Evolutionary conservation across 345 rosid genomes (phyloP).

Genomic region (Euphorbia pulcherrima): DNA sequence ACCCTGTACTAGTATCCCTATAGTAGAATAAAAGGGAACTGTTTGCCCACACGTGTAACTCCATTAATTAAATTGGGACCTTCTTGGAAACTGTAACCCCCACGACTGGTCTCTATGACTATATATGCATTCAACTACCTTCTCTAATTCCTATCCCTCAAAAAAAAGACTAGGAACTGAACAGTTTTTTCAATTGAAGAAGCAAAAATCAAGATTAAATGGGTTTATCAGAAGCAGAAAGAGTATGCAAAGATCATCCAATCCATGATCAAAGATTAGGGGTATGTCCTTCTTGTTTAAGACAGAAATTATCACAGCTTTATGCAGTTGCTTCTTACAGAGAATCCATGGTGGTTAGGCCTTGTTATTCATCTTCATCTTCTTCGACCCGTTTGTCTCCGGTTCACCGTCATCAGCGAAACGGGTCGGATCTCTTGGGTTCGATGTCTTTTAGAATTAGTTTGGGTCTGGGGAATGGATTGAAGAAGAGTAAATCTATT

Average conservation of each 20-base stretch:
- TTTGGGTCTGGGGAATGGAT: constrained; percentile 24
- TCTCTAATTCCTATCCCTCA: neutral
- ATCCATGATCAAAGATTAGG: constrained; percentile 29
- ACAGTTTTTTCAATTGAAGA: no score
- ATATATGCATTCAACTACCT: neutral
- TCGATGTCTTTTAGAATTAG: constrained; percentile 41
- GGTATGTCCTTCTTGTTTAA: constrained; percentile 43
- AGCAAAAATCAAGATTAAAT: constrained; percentile 10
- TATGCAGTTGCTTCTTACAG: constrained; percentile 2
- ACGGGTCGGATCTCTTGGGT: constrained; percentile 31
- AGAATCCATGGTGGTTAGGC: neutral
- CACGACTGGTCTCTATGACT: neutral
- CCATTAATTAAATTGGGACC: neutral
- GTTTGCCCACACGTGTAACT: neutral
- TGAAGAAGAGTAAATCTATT: constrained; percentile 80
- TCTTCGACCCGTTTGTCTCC: constrained; percentile 25
- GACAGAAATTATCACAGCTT: constrained; percentile 32
- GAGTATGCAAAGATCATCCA: constrained; percentile 35
- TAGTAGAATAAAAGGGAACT: neutral
- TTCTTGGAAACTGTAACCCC: neutral
- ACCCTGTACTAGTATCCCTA: neutral
- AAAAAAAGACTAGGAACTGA: neutral
- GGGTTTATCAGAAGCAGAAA: constrained; percentile 24
- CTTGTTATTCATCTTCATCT: neutral
- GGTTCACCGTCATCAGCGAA: constrained; percentile 35